Evolutionary conservation across 148 eudicot genomes (phyloP), one percentile per base, ranked within the genome.

Genomic region (Silene latifolia): DNA sequence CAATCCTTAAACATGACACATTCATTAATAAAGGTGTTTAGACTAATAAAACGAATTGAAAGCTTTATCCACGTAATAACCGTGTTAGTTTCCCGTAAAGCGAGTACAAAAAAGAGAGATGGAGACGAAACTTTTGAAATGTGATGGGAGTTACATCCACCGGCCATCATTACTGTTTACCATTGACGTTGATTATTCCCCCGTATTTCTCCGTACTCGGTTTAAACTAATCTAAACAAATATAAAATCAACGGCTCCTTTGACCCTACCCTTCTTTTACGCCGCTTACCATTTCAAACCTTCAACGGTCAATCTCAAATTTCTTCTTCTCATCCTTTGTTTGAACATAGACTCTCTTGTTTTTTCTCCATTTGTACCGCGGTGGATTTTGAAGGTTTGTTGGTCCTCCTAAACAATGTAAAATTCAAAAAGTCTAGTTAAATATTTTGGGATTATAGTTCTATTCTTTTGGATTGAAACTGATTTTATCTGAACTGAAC

Each of bases 241-340:
- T 32, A 32, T 35, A 53, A 72, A 72, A 62, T 75, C 75, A 74
- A 80, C 78, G 82, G 42, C 75, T 75, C 32, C 20, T 71, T 80
- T 80, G 83, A 76, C 83, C 67, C 73, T 29, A 27, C 17, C 19
- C 24, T 4, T n/a, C 54, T 19, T 29, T 1, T 20, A 8, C 18
- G 63, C 76, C 47, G 29, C 63, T 73, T 71, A 80, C 77, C 77
- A 42, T 78, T 84, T 88, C 84, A 79, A 81, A 79, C 74, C 63
- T 85, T 87, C 88, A 88, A 85, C 84, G 90, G 87, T 88, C 90
- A 88, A 87, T 69, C 71, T 72, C 58, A 1, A 67, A 78, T 62
- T 27, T 27, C 35, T 62, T 51, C 39, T 59, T 73, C 60, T 46
- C 66, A 54, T 32, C 57, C 71, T 72, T 35, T 42, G 69, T 74